These are phyloP conservation scores for Epichloe hybrida DNA, from an alignment of 2,329 filamentous ascomycete species.

Conservation along the genomic window DNA sequence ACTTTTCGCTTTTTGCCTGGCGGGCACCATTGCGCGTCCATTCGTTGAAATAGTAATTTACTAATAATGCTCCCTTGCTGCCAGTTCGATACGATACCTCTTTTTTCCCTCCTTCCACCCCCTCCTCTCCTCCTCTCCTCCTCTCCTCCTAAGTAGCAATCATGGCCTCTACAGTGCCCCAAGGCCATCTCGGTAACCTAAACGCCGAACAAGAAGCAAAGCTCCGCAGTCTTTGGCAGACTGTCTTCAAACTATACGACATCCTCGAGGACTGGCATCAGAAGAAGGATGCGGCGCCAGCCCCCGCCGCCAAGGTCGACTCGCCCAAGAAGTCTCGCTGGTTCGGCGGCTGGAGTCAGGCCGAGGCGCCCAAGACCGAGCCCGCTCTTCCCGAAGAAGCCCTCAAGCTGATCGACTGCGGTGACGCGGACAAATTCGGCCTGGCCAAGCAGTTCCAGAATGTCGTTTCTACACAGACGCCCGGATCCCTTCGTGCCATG, in stretches of 20 bases:
- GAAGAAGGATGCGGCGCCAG: not conserved
- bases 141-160: not conserved
- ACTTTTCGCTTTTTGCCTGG: too few relatives aligned
- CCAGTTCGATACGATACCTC: not conserved
- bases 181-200: conserved; percentile 12
- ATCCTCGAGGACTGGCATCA: conserved; percentile 2
- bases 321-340: conserved; percentile 5
- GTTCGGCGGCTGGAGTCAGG: conserved; percentile 2
- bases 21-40: too few relatives aligned
- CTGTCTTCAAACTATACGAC: conserved; percentile 11
- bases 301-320: not conserved
- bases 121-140: too few relatives aligned
- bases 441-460: conserved; percentile 5
- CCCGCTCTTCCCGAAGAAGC: conserved; percentile 3
- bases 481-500: conserved; percentile 6
- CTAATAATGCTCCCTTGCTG: too few relatives aligned
- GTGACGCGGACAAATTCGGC: conserved; percentile 4
- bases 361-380: not conserved
- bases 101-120: not conserved
- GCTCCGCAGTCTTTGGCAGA: conserved; percentile 13
- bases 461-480: conserved; percentile 2
- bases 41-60: too few relatives aligned
- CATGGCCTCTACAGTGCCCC: conserved; percentile 1
- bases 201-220: conserved; percentile 12
- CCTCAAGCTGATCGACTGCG: conserved; percentile 3